These are phyloP conservation scores for Dictyostelium capitatum DNA, from an alignment of 78 protist genomes.

Conservation along the genomic window DNA sequence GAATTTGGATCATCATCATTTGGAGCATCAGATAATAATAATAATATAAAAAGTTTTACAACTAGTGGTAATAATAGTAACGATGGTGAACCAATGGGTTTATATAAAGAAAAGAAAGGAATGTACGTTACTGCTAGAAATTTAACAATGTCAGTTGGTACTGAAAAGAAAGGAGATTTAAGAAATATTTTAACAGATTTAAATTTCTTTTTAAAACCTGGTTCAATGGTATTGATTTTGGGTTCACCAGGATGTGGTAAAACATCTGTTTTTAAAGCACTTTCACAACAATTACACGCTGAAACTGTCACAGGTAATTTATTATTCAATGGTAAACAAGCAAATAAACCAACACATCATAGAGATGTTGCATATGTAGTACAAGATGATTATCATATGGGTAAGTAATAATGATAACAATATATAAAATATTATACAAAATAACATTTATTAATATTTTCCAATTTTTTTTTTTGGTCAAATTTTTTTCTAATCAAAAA, in stretches of 20 bases:
- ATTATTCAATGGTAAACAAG: slow-evolving; percentile 41
- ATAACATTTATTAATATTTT: background rate
- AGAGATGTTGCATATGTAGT: slow-evolving; percentile 75
- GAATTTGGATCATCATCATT: background rate
- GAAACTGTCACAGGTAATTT: slow-evolving; percentile 20
- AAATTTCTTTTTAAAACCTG: slow-evolving; percentile 80
- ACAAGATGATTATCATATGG: slow-evolving; percentile 80
- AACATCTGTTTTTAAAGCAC: slow-evolving; percentile 51
- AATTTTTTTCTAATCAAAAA: background rate
- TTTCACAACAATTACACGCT: slow-evolving; percentile 29
- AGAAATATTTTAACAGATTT: slow-evolving; percentile 45
- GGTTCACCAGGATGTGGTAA: slow-evolving; percentile 85
- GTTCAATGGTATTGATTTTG: slow-evolving; percentile 72
- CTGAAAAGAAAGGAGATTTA: slow-evolving; percentile 22
- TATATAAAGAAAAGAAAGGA: slow-evolving; percentile 26
- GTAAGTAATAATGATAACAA: background rate
- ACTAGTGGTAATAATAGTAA: background rate
- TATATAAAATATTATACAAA: background rate
- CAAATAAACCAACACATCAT: slow-evolving; percentile 47
- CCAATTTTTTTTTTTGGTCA: background rate
- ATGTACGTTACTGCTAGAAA: slow-evolving; percentile 60
- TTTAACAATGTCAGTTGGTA: slow-evolving; percentile 29
- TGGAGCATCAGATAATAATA: background rate
- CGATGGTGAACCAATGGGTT: background rate
- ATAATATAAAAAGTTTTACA: background rate